These are phyloP conservation scores for Circinella umbellata DNA, from an alignment of 371 early-diverging fungal species.

Conservation along the genomic window DNA sequence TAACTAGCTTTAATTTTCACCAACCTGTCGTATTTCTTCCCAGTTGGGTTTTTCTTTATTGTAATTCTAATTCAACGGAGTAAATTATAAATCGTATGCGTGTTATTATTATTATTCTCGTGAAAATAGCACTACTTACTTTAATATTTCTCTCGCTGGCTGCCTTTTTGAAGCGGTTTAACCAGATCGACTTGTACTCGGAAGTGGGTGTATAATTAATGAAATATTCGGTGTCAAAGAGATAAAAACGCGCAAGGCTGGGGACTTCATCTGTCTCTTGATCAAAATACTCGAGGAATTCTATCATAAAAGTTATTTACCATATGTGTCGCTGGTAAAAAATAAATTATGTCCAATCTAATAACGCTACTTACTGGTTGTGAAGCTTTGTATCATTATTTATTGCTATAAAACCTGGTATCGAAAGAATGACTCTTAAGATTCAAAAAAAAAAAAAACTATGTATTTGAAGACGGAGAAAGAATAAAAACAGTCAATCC, in stretches of 20 bases:
- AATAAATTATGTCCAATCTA: too few species aligned
- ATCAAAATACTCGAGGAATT: neutral
- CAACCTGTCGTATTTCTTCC: neutral
- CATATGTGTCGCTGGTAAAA: too few species aligned
- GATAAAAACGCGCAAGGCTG: neutral
- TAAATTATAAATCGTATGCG: neutral
- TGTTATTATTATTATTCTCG: neutral
- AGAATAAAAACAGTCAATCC: too few species aligned
- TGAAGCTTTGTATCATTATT: too few species aligned
- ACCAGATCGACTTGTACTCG: neutral
- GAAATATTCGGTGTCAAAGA: neutral
- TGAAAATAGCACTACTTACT: neutral
- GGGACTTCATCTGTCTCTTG: neutral
- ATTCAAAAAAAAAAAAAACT: too few species aligned
- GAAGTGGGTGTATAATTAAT: neutral
- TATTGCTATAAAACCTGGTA: too few species aligned
- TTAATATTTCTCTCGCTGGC: neutral
- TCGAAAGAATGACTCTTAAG: too few species aligned
- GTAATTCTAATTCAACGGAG: neutral
- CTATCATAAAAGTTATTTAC: neutral
- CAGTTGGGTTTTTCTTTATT: neutral
- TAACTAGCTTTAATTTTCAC: neutral
- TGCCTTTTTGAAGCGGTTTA: neutral
- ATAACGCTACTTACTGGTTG: too few species aligned
- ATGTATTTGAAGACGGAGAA: too few species aligned